Percentiles rank a stretch among this genome's conserved stretches.
Evolutionary conservation across 768 basidiomycete genomes (phyloP).

Genomic region (Leccinum longicurvipes): DNA sequence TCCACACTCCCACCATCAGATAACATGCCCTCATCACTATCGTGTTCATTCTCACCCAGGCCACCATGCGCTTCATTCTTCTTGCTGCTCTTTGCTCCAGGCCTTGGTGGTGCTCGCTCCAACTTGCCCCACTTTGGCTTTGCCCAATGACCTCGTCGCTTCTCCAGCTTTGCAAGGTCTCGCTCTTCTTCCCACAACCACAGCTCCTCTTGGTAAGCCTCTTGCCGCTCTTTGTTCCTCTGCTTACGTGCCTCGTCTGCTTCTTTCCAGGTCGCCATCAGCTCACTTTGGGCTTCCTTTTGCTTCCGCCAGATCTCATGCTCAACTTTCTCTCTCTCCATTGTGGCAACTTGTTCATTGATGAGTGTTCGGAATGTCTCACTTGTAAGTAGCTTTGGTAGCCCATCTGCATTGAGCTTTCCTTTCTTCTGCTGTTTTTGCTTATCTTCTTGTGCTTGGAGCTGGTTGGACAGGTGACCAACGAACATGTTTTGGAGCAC

Average conservation of each 20-base stretch:
- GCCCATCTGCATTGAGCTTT: conserved; percentile 15
- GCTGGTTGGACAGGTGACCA: conserved; percentile 9
- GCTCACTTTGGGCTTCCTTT: neutral
- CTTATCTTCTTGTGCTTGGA: conserved; percentile 17
- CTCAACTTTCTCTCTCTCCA: neutral
- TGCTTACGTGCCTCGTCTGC: conserved; percentile 9
- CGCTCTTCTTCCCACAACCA: neutral
- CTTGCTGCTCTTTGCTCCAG: neutral
- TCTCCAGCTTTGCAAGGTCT: neutral
- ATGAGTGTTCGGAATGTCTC: conserved; percentile 10
- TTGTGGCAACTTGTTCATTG: neutral
- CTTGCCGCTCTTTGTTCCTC: neutral
- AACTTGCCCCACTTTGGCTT: neutral
- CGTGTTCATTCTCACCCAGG: neutral
- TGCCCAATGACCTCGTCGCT: neutral
- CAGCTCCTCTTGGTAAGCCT: neutral
- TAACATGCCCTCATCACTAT: too few relatives aligned
- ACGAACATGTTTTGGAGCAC: conserved; percentile 16
- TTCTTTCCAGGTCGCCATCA: conserved; percentile 17
- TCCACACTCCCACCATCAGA: too few relatives aligned
- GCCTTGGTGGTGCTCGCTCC: neutral
- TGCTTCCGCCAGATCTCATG: neutral
- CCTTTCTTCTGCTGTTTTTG: conserved; percentile 9
- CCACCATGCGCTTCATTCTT: neutral
- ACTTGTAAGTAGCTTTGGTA: conserved; percentile 19